Evolutionary conservation across 495 filamentous ascomycete species (phyloP), one percentile per base, ranked within the genome.

Genomic region (Aspergillus steynii): DNA sequence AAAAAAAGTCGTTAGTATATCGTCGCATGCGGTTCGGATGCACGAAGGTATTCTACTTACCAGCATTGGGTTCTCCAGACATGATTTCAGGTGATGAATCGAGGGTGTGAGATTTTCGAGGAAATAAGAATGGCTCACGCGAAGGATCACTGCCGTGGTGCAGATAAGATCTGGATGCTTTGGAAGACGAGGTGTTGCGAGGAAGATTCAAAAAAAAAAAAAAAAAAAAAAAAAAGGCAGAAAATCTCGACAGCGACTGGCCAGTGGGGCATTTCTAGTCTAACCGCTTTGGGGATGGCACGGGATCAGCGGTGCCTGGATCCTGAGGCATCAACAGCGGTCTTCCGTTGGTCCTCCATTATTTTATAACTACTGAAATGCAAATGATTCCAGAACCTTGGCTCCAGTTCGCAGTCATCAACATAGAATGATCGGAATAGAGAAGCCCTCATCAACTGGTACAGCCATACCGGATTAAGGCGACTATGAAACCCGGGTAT

Each of bases 121-220:
- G 59, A 67, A 65, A 62, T 64, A 64, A 50, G 66, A 67, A 68
- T 68, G 75, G 74, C 74, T 78, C 75, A 76, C 75, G 65, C 75
- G 69, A 70, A 70, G 75, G 75, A 77, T 78, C 75, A 77, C 74
- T 68, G 75, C 75, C 75, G 67, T 65, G 56, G 55, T 65, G 64
- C 58, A 63, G 63, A 65, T 50, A 25, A 9, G 20, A 26, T 60
- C 55, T 59, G 65, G 58, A 59, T 54, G 56, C 32, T 56, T 37
- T 51, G 60, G 25, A 20, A 20, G 20, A 20, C 20, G 20, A 20
- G 50, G 47, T 64, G 59, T 31, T 49, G 46, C 5, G 48, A 20
- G 20, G n/a, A 29, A 29, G 20, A 29, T 20, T 20, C 20, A 26
- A 42, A 50, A 50, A 32, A 25, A 45, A 26, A 32, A 29, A 28